Conservation (phyloP, 345 rosid genomes). For the Zanthoxylum bungeanum region DNA sequence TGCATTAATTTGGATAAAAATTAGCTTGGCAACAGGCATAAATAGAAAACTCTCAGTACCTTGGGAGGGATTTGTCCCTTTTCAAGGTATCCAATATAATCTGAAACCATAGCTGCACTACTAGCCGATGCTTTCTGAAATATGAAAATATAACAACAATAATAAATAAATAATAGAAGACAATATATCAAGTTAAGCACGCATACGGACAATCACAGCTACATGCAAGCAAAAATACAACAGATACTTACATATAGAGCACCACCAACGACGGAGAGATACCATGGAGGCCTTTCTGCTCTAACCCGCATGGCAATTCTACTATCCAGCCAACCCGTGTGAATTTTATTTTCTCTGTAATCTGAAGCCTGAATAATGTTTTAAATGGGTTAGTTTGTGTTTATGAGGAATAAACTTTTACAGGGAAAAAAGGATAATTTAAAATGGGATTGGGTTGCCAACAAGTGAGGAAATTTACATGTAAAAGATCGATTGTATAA, state of each 20-base stretch:
- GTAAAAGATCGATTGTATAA: constrained; percentile 92
- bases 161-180: constrained; percentile 17
- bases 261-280: constrained; percentile 99
- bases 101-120: constrained; percentile 95
- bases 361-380: constrained; percentile 74
- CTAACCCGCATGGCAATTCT: constrained; percentile 99
- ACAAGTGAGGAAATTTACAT: constrained; percentile 50
- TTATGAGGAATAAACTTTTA: neutral
- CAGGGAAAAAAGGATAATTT: neutral
- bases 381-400: constrained; percentile 18
- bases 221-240: neutral
- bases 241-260: constrained; percentile 74
- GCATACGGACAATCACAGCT: neutral
- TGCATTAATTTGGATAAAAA: constrained; percentile 19
- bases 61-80: constrained; percentile 99
- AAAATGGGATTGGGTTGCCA: constrained; percentile 8
- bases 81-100: constrained; percentile 95
- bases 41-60: constrained; percentile 38
- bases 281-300: constrained; percentile 99
- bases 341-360: constrained; percentile 93
- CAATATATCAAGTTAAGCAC: neutral
- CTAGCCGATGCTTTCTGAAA: constrained; percentile 93
- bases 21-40: constrained; percentile 6
- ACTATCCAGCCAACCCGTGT: constrained; percentile 99
- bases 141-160: no score